Base-by-base conservation (phyloP, 1,284 basidiomycete genomes). In the Cutaneotrichosporon spelunceum region DNA sequence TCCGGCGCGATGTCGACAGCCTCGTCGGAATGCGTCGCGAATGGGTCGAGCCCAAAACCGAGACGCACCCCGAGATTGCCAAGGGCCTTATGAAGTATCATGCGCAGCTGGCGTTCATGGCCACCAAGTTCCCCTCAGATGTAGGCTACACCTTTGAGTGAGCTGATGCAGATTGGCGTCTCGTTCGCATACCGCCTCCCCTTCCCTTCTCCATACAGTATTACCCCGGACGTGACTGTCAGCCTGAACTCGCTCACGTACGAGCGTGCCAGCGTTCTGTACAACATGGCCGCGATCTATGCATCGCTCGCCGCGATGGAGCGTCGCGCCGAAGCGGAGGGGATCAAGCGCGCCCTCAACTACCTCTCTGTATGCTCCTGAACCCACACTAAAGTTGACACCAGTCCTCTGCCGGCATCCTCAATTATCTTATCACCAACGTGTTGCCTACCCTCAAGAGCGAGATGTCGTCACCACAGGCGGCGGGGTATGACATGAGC, bases 261-360 rank as follows among this genome's bases (percentile, higher is more conserved):
- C 68, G 93, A 96, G 74, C 83, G 89, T 13, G 86, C 87, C 2
- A 82, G 84, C 7, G 82, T 90, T 0, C 78, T 96, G 2, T 94
- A 89, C 82, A 95, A 96, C 73, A 81, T 95, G 2, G 90, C 88
- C 0, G 86, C 90, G 1, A 78, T 92, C 16, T 90, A 88, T 71
- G 90, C 89, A 1, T 69, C 71, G 10, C 70, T 80, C 50, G 77
- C 72, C 0, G 75, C 76, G 0, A 47, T 70, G n/a, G 79, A 79
- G 61, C 86, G 90, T 73, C 85, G 92, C 61, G 85, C 85, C 9
- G 85, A 82, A 23, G 80, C 83, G 19, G 88, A 91, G 36, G 90
- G 91, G 4, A 87, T 94, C 61, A 82, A 82, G 72, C 84, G 87
- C 8, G 88, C 89, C 1, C 84, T 85, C 26, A 80, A 81, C 3